Evolutionary conservation across 257 asterid species (phyloP).

Genomic region (Solanum ossicruentum): DNA sequence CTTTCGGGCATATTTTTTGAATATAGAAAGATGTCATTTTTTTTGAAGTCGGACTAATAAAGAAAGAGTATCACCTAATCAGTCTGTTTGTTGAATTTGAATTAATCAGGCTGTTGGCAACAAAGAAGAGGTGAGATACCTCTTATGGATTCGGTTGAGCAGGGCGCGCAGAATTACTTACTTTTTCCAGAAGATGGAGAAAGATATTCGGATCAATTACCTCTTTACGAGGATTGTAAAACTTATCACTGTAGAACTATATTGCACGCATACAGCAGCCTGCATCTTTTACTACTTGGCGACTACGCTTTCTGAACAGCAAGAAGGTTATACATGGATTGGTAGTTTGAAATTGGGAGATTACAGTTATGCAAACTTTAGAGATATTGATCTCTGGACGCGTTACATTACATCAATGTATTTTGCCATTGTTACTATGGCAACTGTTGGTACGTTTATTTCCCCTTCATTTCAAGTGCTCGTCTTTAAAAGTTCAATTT

Average conservation of each 20-base stretch:
- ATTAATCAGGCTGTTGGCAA: conserved; percentile 40
- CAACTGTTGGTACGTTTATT: conserved; percentile 73
- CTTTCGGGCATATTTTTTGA: not conserved
- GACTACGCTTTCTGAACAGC: conserved; percentile 57
- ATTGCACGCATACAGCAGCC: conserved; percentile 96
- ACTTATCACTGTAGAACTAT: conserved; percentile 69
- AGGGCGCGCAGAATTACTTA: conserved; percentile 58
- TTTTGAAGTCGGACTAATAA: not conserved
- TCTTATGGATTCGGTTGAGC: conserved; percentile 67
- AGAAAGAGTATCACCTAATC: not conserved
- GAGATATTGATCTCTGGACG: conserved; percentile 77
- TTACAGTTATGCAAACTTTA: conserved; percentile 49
- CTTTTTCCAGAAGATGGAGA: conserved; percentile 66
- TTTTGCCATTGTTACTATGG: conserved; percentile 93
- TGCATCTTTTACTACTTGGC: conserved; percentile 91
- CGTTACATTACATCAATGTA: conserved; percentile 75
- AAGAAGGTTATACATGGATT: conserved; percentile 94
- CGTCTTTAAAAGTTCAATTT: not conserved
- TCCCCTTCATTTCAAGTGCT: not conserved
- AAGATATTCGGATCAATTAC: conserved; percentile 82
- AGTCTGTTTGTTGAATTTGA: not conserved
- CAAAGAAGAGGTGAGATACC: conserved; percentile 72
- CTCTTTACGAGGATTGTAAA: conserved; percentile 70
- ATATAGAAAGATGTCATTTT: not conserved
- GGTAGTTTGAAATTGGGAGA: conserved; percentile 89